Evolutionary conservation across 352 stramenopile genomes (phyloP).

Genomic region (Globisporangium lucens): DNA sequence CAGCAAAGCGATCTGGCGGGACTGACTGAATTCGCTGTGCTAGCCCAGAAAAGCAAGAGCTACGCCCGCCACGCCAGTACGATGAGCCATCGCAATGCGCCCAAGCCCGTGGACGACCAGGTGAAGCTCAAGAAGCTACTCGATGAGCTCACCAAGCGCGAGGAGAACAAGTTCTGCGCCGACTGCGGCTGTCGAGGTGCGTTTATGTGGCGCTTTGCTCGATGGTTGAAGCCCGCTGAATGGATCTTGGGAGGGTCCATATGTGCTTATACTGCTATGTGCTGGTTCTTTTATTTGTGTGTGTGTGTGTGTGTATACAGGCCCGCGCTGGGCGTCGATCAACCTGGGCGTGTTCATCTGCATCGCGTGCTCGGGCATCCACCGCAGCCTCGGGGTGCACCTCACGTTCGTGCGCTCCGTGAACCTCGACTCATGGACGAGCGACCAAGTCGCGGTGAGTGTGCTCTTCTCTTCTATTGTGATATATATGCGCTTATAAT

Average conservation of each 20-base stretch:
- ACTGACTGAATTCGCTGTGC: not conserved
- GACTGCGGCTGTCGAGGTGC: slow-evolving; percentile 82
- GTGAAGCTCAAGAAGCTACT: slow-evolving; percentile 87
- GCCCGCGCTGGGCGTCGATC: slow-evolving; percentile 91
- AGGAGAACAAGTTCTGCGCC: slow-evolving; percentile 90
- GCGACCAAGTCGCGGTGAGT: slow-evolving; percentile 77
- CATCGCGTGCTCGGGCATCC: slow-evolving; percentile 92
- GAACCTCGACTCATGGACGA: slow-evolving; percentile 93
- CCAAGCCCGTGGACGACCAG: slow-evolving; percentile 65
- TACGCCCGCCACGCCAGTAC: not conserved
- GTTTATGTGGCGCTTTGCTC: slow-evolving; percentile 7
- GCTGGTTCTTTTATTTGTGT: slow-evolving; percentile 15
- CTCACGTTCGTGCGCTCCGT: slow-evolving; percentile 92
- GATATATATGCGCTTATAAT: not conserved
- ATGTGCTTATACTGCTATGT: not conserved
- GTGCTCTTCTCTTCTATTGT: slow-evolving; percentile 1
- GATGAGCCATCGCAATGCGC: slow-evolving; percentile 50
- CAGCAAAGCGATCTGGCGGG: not conserved
- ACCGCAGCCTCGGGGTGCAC: slow-evolving; percentile 92
- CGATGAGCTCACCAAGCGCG: slow-evolving; percentile 87
- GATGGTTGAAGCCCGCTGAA: slow-evolving; percentile 7
- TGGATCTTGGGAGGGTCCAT: not conserved
- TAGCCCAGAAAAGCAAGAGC: not conserved
- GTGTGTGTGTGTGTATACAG: slow-evolving; percentile 15
- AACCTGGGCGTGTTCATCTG: slow-evolving; percentile 95